phyloP scores from a whole-genome alignment of 2,329 filamentous ascomycete species.

The Penicillium verrucosum region DNA sequence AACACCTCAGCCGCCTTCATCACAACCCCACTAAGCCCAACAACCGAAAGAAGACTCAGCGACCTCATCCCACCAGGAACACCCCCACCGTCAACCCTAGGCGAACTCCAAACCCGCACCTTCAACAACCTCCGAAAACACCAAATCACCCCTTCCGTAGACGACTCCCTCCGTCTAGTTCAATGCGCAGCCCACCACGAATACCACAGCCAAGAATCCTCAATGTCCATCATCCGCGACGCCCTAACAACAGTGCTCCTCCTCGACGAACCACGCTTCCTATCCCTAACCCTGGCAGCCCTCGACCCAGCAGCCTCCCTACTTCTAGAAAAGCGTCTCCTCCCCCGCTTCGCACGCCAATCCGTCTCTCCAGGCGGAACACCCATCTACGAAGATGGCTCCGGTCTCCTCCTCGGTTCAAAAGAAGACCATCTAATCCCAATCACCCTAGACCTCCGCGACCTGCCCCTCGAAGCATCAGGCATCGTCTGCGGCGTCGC shows the following conservation, averaged over 20 bases:
- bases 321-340: slow-evolving; percentile 44
- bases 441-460: slow-evolving; percentile 80
- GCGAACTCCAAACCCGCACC: slow-evolving; percentile 76
- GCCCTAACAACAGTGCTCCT: slow-evolving; percentile 39
- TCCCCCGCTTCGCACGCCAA: slow-evolving; percentile 70
- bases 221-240: slow-evolving; percentile 39
- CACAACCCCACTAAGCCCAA: slow-evolving; percentile 47
- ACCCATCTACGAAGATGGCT: slow-evolving; percentile 35
- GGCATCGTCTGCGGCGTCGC: slow-evolving; percentile 95
- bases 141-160: slow-evolving; percentile 69
- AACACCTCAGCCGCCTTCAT: slow-evolving; percentile 66
- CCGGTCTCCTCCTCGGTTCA: slow-evolving; percentile 71
- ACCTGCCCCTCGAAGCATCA: slow-evolving; percentile 79
- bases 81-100: slow-evolving; percentile 72
- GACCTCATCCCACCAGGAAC: slow-evolving; percentile 54
- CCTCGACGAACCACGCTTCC: slow-evolving; percentile 46
- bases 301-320: slow-evolving; percentile 47
- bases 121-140: slow-evolving; percentile 79
- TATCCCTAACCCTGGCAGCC: slow-evolving; percentile 47
- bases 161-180: slow-evolving; percentile 66
- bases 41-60: slow-evolving; percentile 23
- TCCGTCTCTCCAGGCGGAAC: slow-evolving; percentile 30
- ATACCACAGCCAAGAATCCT: slow-evolving; percentile 41
- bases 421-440: slow-evolving; percentile 69
- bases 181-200: slow-evolving; percentile 70